These are phyloP conservation scores for Metschnikowia baotianmanensis DNA, from an alignment of 805 yeast genomes.

Conservation along the genomic window DNA sequence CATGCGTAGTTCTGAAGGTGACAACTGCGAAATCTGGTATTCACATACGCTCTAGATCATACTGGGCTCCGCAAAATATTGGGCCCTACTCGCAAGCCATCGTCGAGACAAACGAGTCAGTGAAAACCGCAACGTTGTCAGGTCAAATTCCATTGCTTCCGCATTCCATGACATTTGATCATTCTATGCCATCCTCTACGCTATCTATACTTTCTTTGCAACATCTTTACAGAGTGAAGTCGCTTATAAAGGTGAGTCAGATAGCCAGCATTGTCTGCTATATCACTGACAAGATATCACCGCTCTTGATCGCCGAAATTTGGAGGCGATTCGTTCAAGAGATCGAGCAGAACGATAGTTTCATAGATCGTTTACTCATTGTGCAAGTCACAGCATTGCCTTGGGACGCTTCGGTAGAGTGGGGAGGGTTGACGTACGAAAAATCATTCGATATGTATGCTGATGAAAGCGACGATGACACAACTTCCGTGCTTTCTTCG, in stretches of 20 bases:
- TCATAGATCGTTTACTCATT: slow-evolving; percentile 39
- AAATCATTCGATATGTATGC: slow-evolving; percentile 35
- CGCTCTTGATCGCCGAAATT: slow-evolving; percentile 30
- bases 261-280: slow-evolving; percentile 56
- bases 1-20: slow-evolving; percentile 49
- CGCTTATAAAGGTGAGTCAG: slow-evolving; percentile 46
- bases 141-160: slow-evolving; percentile 93
- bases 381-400: slow-evolving; percentile 62
- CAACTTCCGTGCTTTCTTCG: neutral
- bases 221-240: slow-evolving; percentile 64
- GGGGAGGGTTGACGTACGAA: slow-evolving; percentile 64
- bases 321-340: slow-evolving; percentile 46
- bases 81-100: slow-evolving; percentile 95
- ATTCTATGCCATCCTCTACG: slow-evolving; percentile 7
- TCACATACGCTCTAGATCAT: slow-evolving; percentile 89
- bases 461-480: slow-evolving; percentile 29
- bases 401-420: slow-evolving; percentile 62
- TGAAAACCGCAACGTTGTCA: slow-evolving; percentile 60
- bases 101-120: slow-evolving; percentile 36
- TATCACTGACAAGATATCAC: slow-evolving; percentile 35
- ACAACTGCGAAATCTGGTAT: slow-evolving; percentile 54
- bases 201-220: slow-evolving; percentile 64
- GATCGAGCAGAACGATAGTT: slow-evolving; percentile 19
- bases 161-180: slow-evolving; percentile 52
- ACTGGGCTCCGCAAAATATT: slow-evolving; percentile 98